phyloP scores from a whole-genome alignment of 805 yeast genomes.

The Yarrowia divulgata region DNA sequence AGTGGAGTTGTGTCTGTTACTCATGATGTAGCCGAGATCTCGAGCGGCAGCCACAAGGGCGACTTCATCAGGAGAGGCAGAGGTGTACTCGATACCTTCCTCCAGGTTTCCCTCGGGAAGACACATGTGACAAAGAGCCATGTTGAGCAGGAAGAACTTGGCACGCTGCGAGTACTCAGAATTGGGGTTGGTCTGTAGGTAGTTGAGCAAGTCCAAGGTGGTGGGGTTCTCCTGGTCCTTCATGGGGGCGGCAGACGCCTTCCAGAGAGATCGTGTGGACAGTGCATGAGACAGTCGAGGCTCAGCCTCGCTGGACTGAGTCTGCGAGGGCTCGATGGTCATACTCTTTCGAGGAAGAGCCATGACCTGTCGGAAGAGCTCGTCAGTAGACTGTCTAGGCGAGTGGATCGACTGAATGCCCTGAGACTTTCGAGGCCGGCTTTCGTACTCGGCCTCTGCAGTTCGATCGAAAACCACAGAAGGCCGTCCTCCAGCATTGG shows the following conservation, averaged over 20 bases:
- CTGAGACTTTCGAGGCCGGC: slow-evolving; percentile 21
- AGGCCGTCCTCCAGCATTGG: slow-evolving; percentile 37
- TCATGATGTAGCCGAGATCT: slow-evolving; percentile 90
- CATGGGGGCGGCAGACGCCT: slow-evolving; percentile 58
- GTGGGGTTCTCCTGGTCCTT: slow-evolving; percentile 57
- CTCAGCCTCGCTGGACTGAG: slow-evolving; percentile 24
- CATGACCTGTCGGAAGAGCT: slow-evolving; percentile 44
- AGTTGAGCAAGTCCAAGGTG: slow-evolving; percentile 70
- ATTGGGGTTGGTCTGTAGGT: slow-evolving; percentile 75
- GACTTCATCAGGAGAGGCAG: slow-evolving; percentile 95
- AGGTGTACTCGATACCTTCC: slow-evolving; percentile 77
- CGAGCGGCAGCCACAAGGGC: slow-evolving; percentile 95
- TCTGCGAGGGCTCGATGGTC: slow-evolving; percentile 24
- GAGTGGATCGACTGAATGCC: slow-evolving; percentile 33
- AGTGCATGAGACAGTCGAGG: slow-evolving; percentile 25
- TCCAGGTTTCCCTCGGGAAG: slow-evolving; percentile 58
- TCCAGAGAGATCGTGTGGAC: slow-evolving; percentile 52
- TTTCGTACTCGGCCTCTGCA: slow-evolving; percentile 2
- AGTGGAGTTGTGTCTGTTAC: slow-evolving; percentile 65
- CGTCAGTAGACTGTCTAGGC: slow-evolving; percentile 42
- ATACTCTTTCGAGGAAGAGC: slow-evolving; percentile 45
- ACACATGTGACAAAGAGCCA: slow-evolving; percentile 91
- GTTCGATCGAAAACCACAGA: slow-evolving; percentile 26
- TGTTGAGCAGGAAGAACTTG: slow-evolving; percentile 75
- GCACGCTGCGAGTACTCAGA: slow-evolving; percentile 74